Evolutionary conservation across 805 yeast species (phyloP).

Genomic region (Torulaspora franciscae): DNA sequence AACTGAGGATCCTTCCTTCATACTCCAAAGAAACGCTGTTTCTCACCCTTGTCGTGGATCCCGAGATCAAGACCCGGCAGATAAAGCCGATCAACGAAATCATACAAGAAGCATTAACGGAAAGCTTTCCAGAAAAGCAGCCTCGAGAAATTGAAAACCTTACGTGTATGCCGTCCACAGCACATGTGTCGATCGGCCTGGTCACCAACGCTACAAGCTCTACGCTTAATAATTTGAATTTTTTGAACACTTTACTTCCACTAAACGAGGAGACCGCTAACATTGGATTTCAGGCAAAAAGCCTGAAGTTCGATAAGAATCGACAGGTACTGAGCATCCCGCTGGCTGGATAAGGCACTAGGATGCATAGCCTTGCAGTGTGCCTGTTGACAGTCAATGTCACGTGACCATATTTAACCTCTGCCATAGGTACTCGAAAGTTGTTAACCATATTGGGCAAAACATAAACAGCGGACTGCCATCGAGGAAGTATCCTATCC

Average conservation of each 20-base stretch:
- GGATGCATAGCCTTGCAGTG: not conserved
- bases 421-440: not conserved
- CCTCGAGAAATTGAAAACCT: constrained; percentile 4
- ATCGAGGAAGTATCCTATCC: not conserved
- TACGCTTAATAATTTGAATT: constrained; percentile 2
- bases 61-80: constrained; percentile 5
- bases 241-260: constrained; percentile 2
- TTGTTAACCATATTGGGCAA: constrained; percentile 9
- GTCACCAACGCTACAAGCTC: constrained; percentile 2
- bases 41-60: constrained; percentile 10
- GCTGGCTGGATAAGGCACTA: not conserved
- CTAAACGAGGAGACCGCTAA: not conserved
- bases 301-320: constrained; percentile 12
- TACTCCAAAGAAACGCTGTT: constrained; percentile 8
- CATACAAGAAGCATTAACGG: constrained; percentile 6
- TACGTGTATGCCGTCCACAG: constrained; percentile 7
- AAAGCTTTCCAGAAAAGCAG: constrained; percentile 6
- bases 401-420: not conserved
- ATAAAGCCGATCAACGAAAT: constrained; percentile 2
- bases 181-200: constrained; percentile 15
- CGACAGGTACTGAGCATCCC: constrained; percentile 10
- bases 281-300: constrained; percentile 1
- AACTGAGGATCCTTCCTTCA: constrained; percentile 8
- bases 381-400: not conserved
- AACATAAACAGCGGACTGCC: constrained; percentile 7